phyloP scores from a whole-genome alignment of 2,329 filamentous ascomycete species.

The Colletotrichum kahawae region DNA sequence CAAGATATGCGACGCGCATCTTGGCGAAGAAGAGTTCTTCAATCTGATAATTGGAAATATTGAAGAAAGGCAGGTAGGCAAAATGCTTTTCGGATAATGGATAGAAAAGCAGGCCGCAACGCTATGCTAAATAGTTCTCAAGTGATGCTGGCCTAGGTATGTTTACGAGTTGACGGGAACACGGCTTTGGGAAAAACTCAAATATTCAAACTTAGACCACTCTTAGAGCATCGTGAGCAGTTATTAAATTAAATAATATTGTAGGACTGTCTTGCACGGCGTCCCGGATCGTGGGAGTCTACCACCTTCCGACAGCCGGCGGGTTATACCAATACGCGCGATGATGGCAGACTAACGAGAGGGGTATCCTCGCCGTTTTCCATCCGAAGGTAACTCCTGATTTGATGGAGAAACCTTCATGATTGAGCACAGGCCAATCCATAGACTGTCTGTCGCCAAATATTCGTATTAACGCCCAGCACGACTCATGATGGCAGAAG shows the following conservation, averaged over 20 bases:
- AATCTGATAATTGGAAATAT: background rate
- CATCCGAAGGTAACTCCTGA: fast-evolving
- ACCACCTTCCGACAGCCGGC: background rate
- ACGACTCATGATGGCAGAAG: background rate
- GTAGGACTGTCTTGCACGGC: too few species aligned
- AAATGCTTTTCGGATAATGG: fast-evolving
- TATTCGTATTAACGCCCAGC: background rate
- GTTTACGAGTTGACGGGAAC: background rate
- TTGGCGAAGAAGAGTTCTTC: background rate
- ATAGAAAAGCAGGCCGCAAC: fast-evolving
- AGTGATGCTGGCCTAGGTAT: background rate
- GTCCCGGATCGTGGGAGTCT: background rate
- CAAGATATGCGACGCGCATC: background rate
- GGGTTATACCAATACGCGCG: background rate
- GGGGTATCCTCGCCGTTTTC: background rate
- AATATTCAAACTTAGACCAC: background rate
- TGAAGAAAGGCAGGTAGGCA: fast-evolving
- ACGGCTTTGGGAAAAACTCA: background rate
- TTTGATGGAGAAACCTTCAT: background rate
- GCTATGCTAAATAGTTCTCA: background rate
- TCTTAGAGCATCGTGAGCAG: background rate
- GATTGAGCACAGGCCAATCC: background rate
- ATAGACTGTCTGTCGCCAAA: background rate
- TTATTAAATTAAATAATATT: background rate
- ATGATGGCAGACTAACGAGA: fast-evolving